Conservation (phyloP, 495 filamentous ascomycete species). For the Penicillium riverlandense region DNA sequence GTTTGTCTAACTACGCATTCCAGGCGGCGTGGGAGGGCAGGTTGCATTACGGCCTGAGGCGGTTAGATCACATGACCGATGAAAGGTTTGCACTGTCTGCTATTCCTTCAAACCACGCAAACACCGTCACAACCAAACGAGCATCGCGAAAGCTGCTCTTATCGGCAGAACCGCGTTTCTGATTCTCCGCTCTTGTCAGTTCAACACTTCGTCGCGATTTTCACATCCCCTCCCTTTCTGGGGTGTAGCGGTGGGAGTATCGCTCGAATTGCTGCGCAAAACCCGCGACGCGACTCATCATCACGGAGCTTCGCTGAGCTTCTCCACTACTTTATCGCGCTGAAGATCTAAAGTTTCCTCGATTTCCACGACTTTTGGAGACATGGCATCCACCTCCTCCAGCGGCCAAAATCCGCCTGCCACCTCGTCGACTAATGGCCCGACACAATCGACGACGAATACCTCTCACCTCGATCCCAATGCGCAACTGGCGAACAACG, state of each 20-base stretch:
- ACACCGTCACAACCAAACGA: slow-evolving; percentile 26
- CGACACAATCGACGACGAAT: slow-evolving; percentile 16
- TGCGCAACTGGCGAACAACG: slow-evolving; percentile 20
- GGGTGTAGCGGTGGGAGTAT: slow-evolving; percentile 7
- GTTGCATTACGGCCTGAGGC: background rate
- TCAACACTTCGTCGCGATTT: slow-evolving; percentile 1
- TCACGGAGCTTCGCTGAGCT: too few relatives aligned
- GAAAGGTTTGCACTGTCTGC: slow-evolving; percentile 45
- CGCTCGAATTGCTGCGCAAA: too few relatives aligned
- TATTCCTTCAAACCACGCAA: slow-evolving; percentile 42
- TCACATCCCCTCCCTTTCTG: slow-evolving; percentile 3
- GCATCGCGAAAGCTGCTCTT: slow-evolving; percentile 1
- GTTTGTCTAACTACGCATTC: too few relatives aligned
- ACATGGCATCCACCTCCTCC: slow-evolving; percentile 27
- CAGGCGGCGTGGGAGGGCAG: background rate
- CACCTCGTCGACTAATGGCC: slow-evolving; percentile 22
- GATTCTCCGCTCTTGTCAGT: slow-evolving; percentile 3
- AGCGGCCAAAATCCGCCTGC: slow-evolving; percentile 25
- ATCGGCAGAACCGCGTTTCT: too few relatives aligned
- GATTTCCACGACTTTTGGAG: too few relatives aligned
- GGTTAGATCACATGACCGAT: slow-evolving; percentile 1
- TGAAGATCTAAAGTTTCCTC: too few relatives aligned
- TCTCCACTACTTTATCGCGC: too few relatives aligned
- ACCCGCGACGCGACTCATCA: too few relatives aligned
- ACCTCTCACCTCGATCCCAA: slow-evolving; percentile 28